Evolutionary conservation across 2,329 filamentous ascomycete species (phyloP).

Genomic region (Fusarium cicatricum): DNA sequence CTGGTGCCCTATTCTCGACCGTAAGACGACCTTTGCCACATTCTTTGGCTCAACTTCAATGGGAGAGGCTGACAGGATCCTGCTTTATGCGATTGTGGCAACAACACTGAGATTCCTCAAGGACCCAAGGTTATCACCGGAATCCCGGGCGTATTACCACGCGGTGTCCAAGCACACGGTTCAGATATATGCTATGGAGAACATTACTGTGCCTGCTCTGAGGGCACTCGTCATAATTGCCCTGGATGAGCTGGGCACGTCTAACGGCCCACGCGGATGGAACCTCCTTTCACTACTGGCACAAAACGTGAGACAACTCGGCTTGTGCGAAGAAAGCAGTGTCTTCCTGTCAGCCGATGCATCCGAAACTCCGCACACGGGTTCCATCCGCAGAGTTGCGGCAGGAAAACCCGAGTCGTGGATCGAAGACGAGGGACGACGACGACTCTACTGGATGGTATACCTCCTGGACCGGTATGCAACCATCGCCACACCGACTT

Average conservation of each 20-base stretch:
- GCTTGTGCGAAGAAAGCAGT: constrained; percentile 51
- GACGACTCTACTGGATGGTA: constrained; percentile 55
- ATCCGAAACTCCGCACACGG: constrained; percentile 46
- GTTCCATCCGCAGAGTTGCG: constrained; percentile 47
- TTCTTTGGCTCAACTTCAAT: constrained; percentile 53
- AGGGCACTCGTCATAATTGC: constrained; percentile 53
- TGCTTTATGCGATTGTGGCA: constrained; percentile 55
- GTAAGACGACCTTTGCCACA: constrained; percentile 51
- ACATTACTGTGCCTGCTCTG: constrained; percentile 50
- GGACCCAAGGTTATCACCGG: constrained; percentile 49
- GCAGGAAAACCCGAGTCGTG: constrained; percentile 51
- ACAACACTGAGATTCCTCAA: constrained; percentile 54
- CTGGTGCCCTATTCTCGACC: constrained; percentile 60
- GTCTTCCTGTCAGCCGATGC: constrained; percentile 48
- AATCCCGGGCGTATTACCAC: constrained; percentile 51
- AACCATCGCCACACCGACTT: constrained; percentile 51
- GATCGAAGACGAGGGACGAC: constrained; percentile 55
- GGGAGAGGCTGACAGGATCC: constrained; percentile 50
- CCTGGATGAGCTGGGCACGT: constrained; percentile 53
- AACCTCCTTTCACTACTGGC: constrained; percentile 51
- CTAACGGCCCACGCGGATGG: constrained; percentile 54
- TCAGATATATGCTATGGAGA: constrained; percentile 53
- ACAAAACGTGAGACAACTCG: constrained; percentile 51
- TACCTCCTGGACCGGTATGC: constrained; percentile 56
- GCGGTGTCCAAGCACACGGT: constrained; percentile 50